Base-by-base conservation (phyloP, 2,329 filamentous ascomycete species). In the Achaetomium macrosporum region DNA sequence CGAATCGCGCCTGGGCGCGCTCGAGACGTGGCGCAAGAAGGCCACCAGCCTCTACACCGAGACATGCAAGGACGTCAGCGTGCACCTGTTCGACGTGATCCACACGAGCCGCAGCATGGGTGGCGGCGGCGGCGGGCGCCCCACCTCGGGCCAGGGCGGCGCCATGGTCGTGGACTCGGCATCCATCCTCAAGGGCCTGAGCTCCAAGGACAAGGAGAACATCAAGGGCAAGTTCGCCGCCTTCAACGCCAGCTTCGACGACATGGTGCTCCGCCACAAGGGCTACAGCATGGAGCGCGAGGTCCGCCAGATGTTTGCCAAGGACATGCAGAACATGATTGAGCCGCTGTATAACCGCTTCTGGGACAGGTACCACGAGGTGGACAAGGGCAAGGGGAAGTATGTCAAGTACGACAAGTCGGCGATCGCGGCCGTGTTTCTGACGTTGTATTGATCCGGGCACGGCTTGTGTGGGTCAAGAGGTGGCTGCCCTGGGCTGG, bases 321-420 rank as follows among this genome's bases (percentile, higher is more conserved):
- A 85, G 62, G 91, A 96, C 65, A 85, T 97, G 58, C 89, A 93
- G 68, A 85, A 85, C 63, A 89, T 96, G 73, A 85, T 99, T 51
- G 92, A 97, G 72, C 91, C 92, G 50, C 77, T 99, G 13, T 99
- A 99, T 72, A 87, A 87, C 57, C 81, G 93, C 42, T 99, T 99
- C 72, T 97, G 90, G 84, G 93, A 97, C 71, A 82, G 92, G 29
- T 99, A 99, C 68, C 91, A 96, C 68, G 93, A 97, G 71, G 84
- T 97, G 59, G 92, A 97, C 72, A 96, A 96, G 75, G 93, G 93
- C 55, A 95, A 91, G 72, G 92, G 92, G 61, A 99, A 99, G 71
- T 95, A 97, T 70, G 90, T 95, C 68, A 96, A 95, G 74, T 97
- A 96, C 68, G 91, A 96, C 73, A 96, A 96, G 75, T 77, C 77